Evolutionary conservation across 106 monocot species (phyloP), one percentile per base, ranked within the genome.

Genomic region (Dendrobium huoshanense): DNA sequence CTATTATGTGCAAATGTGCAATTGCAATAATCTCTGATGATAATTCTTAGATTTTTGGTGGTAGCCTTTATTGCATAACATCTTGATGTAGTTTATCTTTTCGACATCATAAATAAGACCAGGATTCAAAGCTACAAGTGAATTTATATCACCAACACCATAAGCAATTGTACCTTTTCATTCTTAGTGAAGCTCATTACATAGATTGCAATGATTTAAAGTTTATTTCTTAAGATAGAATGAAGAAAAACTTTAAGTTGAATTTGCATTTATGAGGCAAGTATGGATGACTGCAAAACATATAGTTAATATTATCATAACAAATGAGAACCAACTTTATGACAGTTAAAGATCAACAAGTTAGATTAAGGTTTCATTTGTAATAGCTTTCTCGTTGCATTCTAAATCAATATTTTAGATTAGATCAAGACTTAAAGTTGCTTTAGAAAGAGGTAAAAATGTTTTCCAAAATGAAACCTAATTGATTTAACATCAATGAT

Each of bases 311-410:
- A 37, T 37, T 80, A 85, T 81, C 86, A 1, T 80, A 79, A 27
- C 81, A 84, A 58, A 87, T 84, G 10, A 87, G 70, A 17, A 84
- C 87, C 41, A 81, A 87, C 54, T 84, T 87, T 42, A 83, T 77
- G 0, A 77, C 80, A 41, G 77, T 79, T 5, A 82, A 80, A 55
- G 86, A 86, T 31, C 31, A 31, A 76, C 86, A 86, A 8, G 27
- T 45, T 13, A 79, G 81, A 67, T 84, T 37, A 37, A 37, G 3
- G 37, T 37, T 37, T 37, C 37, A 37, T 37, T 37, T 37, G 37
- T 2, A 2, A 37, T 3, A 37, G 37, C 0, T 37, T 2, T 37
- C 3, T 37, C 0, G 37, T 37, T 37, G 37, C 3, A 2, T 37
- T 37, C 3, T 37, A 37, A 37, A 37, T 3, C 3, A 37, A 37